Evolutionary conservation across 257 asterid genomes (phyloP).

Genomic region (Nicotiana benthamiana): DNA sequence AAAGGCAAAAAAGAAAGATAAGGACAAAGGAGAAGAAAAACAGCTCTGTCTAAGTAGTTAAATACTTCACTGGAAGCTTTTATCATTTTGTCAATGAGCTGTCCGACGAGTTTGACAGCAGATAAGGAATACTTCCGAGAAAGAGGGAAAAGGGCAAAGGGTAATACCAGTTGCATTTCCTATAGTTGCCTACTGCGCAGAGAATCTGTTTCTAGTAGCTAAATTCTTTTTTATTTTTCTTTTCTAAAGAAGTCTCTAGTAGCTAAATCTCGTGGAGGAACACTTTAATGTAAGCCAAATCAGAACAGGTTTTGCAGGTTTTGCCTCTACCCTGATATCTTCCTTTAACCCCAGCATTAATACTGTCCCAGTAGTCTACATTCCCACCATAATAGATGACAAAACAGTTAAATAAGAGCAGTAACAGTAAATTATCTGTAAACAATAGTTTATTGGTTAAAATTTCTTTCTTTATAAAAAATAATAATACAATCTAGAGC

Average conservation of each 20-base stretch:
- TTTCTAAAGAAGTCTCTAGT: not conserved
- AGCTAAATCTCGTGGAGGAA: not conserved
- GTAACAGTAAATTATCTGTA: not conserved
- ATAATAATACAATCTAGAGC: not conserved
- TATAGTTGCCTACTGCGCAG: not conserved
- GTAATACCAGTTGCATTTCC: not conserved
- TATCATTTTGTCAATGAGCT: not conserved
- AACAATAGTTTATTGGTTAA: not conserved
- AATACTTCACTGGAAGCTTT: not conserved
- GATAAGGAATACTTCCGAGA: not conserved
- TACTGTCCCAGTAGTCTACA: not conserved
- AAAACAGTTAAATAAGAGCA: not conserved
- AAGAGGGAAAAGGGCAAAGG: not conserved
- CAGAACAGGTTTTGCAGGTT: not conserved
- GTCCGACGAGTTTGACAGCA: not conserved
- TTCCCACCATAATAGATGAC: not conserved
- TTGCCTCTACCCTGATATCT: not conserved
- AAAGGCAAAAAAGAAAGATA: not conserved
- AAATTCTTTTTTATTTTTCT: too few species aligned
- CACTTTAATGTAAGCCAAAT: not conserved
- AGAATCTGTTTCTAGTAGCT: not conserved
- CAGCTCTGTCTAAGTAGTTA: not conserved
- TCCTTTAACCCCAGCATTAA: not conserved
- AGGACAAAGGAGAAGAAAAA: not conserved
- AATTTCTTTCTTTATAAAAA: not conserved